These are phyloP conservation scores for Boletus tylopilopsis DNA, from an alignment of 768 basidiomycete genomes.

Conservation along the genomic window DNA sequence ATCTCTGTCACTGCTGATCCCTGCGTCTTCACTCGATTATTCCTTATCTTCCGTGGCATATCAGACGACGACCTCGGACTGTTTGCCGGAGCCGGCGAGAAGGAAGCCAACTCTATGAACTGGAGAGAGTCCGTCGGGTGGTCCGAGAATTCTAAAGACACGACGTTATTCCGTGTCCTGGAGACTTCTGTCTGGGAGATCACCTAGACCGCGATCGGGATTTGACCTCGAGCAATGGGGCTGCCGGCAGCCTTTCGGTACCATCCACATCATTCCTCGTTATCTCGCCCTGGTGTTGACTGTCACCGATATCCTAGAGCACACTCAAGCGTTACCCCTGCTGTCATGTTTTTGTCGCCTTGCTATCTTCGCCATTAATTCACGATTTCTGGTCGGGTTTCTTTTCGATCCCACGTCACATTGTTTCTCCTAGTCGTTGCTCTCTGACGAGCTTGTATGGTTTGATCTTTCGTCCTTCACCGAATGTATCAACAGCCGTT, in stretches of 20 bases:
- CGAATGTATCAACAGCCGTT: constrained; percentile 29
- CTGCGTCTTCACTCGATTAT: constrained; percentile 78
- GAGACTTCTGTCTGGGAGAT: constrained; percentile 80
- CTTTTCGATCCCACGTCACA: neutral
- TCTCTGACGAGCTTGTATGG: constrained; percentile 5
- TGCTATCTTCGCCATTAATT: constrained; percentile 14
- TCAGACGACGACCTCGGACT: constrained; percentile 73
- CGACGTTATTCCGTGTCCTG: constrained; percentile 69
- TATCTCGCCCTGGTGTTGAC: constrained; percentile 7
- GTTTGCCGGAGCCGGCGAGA: constrained; percentile 79
- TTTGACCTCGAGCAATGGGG: constrained; percentile 1
- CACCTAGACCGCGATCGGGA: constrained; percentile 29
- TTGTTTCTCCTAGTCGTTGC: constrained; percentile 15
- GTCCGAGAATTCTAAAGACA: constrained; percentile 77
- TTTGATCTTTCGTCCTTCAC: constrained; percentile 4
- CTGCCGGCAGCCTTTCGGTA: constrained; percentile 19
- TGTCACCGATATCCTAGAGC: constrained; percentile 25
- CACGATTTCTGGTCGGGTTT: constrained; percentile 6
- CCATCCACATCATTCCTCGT: constrained; percentile 9
- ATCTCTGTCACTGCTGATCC: constrained; percentile 79
- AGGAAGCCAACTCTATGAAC: constrained; percentile 77
- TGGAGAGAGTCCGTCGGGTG: constrained; percentile 81
- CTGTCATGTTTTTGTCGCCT: constrained; percentile 19
- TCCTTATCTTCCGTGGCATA: constrained; percentile 82
- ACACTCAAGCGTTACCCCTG: constrained; percentile 19